Evolutionary conservation across 176 grass and related monocot species (phyloP).

Genomic region (Carex cristatella): DNA sequence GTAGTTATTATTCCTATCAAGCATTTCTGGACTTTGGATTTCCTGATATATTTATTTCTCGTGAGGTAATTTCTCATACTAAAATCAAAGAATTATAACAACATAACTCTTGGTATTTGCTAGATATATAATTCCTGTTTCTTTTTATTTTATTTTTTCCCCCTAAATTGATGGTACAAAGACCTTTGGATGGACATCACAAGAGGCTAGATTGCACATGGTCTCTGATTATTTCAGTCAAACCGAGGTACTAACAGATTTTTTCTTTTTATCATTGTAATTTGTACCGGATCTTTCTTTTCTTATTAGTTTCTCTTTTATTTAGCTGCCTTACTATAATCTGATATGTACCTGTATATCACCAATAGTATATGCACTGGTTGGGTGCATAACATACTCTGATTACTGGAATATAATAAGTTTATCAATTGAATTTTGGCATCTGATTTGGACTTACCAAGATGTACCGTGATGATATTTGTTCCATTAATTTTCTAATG

Average conservation of each 20-base stretch:
- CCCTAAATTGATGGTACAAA: constrained; percentile 25
- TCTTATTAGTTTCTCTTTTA: not conserved
- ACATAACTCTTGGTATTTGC: not conserved
- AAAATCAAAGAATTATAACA: not conserved
- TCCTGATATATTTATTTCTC: constrained; percentile 95
- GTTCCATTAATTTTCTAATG: not conserved
- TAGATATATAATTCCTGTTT: constrained; percentile 10
- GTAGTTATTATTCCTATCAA: constrained; percentile 93
- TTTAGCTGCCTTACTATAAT: not conserved
- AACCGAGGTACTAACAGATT: constrained; percentile 67
- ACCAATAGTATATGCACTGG: not conserved
- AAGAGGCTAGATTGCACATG: constrained; percentile 94
- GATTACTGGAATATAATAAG: not conserved
- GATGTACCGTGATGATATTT: not conserved
- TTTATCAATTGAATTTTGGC: not conserved
- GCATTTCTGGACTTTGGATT: constrained; percentile 89
- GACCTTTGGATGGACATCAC: constrained; percentile 85
- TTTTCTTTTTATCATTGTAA: constrained; percentile 17
- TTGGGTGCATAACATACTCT: not conserved
- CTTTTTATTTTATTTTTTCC: not conserved
- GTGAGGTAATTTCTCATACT: constrained; percentile 60
- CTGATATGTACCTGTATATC: not conserved
- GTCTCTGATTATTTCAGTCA: constrained; percentile 87
- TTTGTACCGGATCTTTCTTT: constrained; percentile 11
- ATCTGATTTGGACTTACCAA: not conserved